phyloP scores from a whole-genome alignment of 768 basidiomycete genomes.

The Termitomyces sp. region DNA sequence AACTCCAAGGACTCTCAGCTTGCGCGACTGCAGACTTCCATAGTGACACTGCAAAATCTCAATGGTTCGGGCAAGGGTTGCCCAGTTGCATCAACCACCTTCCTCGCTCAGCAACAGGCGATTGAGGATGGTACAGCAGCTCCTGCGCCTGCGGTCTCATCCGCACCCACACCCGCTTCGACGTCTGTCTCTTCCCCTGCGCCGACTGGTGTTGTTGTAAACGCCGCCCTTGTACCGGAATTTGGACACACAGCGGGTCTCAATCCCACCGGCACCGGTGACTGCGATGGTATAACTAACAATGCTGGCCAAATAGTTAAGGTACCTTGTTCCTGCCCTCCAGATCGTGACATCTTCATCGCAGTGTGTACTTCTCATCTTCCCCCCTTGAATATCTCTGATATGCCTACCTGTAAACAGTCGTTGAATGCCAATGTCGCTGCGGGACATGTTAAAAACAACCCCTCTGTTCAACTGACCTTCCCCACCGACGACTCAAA shows the following conservation, averaged over 20 bases:
- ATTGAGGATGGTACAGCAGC: conserved; percentile 27
- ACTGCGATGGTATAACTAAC: conserved; percentile 61
- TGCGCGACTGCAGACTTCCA: conserved; percentile 52
- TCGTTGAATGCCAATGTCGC: conserved; percentile 51
- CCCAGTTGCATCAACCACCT: conserved; percentile 60
- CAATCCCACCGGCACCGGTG: conserved; percentile 66
- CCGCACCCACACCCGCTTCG: conserved; percentile 18
- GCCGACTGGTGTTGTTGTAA: conserved; percentile 33
- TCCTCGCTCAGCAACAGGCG: conserved; percentile 38
- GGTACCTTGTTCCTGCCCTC: conserved; percentile 67
- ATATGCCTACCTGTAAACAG: conserved; percentile 14
- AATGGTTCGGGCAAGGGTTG: conserved; percentile 64
- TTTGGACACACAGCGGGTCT: conserved; percentile 51
- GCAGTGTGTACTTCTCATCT: conserved; percentile 23
- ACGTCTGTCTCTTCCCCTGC: conserved; percentile 15
- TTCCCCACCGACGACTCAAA: conserved; percentile 63
- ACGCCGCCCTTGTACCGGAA: conserved; percentile 50
- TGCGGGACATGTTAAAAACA: conserved; percentile 61
- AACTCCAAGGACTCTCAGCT: conserved; percentile 44
- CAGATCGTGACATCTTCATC: conserved; percentile 46
- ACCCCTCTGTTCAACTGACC: conserved; percentile 44
- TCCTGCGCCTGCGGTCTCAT: conserved; percentile 15
- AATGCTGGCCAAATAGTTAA: conserved; percentile 49
- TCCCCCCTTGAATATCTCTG: not conserved
- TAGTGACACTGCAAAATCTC: conserved; percentile 69